Conservation (phyloP, 2,329 filamentous ascomycete species). For the Hypoxylon sp. region DNA sequence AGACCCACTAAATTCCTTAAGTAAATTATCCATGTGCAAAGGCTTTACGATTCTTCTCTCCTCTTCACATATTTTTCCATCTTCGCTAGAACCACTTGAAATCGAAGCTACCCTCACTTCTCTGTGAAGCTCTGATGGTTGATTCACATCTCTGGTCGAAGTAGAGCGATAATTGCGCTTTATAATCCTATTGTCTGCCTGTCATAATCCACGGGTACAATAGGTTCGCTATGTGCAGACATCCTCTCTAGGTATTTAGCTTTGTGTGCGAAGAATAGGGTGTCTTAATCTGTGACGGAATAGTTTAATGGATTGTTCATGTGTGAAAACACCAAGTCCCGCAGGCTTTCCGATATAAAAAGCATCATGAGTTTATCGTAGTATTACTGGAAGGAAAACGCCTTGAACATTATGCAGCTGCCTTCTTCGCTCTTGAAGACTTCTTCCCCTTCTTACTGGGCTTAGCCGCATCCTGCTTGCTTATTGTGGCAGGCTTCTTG, state of each 20-base stretch:
- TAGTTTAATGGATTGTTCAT: not conserved
- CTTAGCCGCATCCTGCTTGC: constrained; percentile 50
- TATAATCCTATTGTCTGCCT: constrained; percentile 70
- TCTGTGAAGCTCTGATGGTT: constrained; percentile 53
- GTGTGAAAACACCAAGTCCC: not conserved
- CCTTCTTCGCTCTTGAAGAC: constrained; percentile 56
- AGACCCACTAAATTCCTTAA: constrained; percentile 38
- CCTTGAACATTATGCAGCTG: constrained; percentile 52
- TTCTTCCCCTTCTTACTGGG: constrained; percentile 51
- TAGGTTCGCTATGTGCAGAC: constrained; percentile 74
- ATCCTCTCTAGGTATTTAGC: constrained; percentile 50
- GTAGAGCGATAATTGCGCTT: constrained; percentile 67
- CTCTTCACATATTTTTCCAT: constrained; percentile 61
- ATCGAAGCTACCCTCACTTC: constrained; percentile 54
- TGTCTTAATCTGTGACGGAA: not conserved
- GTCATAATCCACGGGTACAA: constrained; percentile 59
- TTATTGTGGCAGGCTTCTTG: constrained; percentile 49
- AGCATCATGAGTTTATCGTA: constrained; percentile 19
- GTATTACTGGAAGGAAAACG: constrained; percentile 16
- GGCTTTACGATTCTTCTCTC: constrained; percentile 42
- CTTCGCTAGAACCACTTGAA: constrained; percentile 55
- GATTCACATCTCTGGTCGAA: constrained; percentile 63
- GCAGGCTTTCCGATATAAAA: constrained; percentile 4
- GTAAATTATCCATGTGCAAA: constrained; percentile 26
- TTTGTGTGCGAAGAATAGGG: not conserved